These are phyloP conservation scores for Cicer cuneatum DNA, from an alignment of 306 rosid genomes.

Conservation along the genomic window DNA sequence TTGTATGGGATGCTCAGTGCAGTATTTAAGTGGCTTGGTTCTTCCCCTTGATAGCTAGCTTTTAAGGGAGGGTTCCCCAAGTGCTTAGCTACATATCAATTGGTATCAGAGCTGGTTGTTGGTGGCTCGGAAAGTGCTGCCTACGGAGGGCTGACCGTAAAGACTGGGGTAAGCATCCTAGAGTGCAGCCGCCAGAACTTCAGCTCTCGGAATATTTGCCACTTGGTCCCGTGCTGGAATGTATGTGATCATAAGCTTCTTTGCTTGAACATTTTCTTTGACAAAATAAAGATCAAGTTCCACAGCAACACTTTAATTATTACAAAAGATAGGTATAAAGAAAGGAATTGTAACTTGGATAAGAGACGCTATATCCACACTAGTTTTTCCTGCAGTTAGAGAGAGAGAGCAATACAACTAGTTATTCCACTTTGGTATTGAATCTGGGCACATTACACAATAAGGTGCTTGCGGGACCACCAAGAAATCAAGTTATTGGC, in stretches of 20 bases:
- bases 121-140: no score
- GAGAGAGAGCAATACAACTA: not conserved
- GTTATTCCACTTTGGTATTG: not conserved
- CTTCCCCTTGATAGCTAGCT: no score
- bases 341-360: not conserved
- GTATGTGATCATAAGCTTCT: not conserved
- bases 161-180: no score
- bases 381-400: not conserved
- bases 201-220: not conserved
- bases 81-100: no score
- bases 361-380: not conserved
- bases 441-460: not conserved
- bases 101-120: no score
- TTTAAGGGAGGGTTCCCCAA: no score
- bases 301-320: not conserved
- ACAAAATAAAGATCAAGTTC: not conserved
- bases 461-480: not conserved
- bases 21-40: no score
- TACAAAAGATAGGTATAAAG: not conserved
- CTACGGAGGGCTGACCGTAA: no score
- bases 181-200: no score
- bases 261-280: not conserved
- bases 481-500: not conserved
- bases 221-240: not conserved
- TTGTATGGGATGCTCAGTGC: no score